Conservation (phyloP, 1,284 basidiomycete genomes). For the Phaffia rhodozyma region DNA sequence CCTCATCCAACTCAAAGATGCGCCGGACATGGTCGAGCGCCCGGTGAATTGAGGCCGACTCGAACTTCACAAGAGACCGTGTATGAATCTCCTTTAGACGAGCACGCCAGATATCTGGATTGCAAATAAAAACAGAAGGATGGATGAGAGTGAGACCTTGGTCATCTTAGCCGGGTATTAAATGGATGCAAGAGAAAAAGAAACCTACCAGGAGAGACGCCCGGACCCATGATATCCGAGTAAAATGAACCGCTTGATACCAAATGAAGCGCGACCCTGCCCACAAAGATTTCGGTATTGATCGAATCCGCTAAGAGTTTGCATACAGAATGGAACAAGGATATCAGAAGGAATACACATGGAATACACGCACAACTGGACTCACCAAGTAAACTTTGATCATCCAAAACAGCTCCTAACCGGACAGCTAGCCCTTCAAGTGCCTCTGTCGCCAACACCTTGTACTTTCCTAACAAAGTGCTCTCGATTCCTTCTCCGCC, state of each 20-base stretch:
- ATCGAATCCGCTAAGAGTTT: constrained; percentile 23
- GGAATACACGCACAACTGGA: neutral
- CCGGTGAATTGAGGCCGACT: neutral
- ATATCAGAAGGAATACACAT: neutral
- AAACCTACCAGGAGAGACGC: constrained; percentile 12
- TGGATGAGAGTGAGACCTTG: no score
- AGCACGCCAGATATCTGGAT: neutral
- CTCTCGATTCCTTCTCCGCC: neutral
- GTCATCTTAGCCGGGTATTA: neutral
- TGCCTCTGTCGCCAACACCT: constrained; percentile 19
- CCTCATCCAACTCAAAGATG: neutral
- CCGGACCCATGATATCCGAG: constrained; percentile 23
- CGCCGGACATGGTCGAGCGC: neutral
- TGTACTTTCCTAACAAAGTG: constrained; percentile 21
- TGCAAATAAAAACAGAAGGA: neutral
- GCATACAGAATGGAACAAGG: neutral
- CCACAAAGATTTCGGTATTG: constrained; percentile 31
- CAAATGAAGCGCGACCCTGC: constrained; percentile 31
- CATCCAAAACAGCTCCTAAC: constrained; percentile 25
- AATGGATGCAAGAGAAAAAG: neutral
- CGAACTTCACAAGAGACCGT: constrained; percentile 2
- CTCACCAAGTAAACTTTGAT: constrained; percentile 18
- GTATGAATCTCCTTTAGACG: constrained; percentile 3
- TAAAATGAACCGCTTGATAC: constrained; percentile 24
- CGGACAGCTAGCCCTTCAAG: constrained; percentile 23